Base-by-base conservation (phyloP, 73 alveolate species). In the Blepharisma stoltei region DNA sequence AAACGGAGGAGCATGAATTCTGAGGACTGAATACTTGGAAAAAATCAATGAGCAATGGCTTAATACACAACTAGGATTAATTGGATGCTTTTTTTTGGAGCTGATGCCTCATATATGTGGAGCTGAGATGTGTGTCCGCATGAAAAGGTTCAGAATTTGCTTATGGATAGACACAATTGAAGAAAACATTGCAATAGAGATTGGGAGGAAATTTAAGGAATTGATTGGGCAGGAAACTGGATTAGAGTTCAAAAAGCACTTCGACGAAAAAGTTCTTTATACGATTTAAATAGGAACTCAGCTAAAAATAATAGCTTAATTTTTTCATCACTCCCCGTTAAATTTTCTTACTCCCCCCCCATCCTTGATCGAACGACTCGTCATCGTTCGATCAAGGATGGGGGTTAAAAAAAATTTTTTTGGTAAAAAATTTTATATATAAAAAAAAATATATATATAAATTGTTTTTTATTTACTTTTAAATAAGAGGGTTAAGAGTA, bases 1-100 rank as follows among this genome's bases (percentile, higher is more conserved):
- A 9, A 44, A 44, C 3, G 79, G 79, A 44, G 79, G 79, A 69
- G 45, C 67, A 14, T 52, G 79, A 18, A 9, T 46, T n/a, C 21
- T 23, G 5, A 14, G 18, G 37, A 18, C 38, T 60, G 14, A 14
- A n/a, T n/a, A 60, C 73, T 9, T 11, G 14, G 14, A 14, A 20
- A 60, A 60, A 60, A 38, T 25, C n/a, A 38, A 60, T 60, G 73
- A 60, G 45, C 18, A 20, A 14, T 60, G 73, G 73, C 38, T n/a
- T 18, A 60, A 60, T 14, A 60, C 46, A 8, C 73, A 18, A 18
- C 45, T 60, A 20, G 18, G 45, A 8, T 18, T 60, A 25, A 25
- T 60, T 20, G 73, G 73, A 25, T 14, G 23, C 23, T 18, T 18
- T 25, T 60, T 20, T 25, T 11, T 9, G 23, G 73, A 60, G 18